phyloP scores from a whole-genome alignment of 208 protist genomes.

The Entamoeba moshkovskii region DNA sequence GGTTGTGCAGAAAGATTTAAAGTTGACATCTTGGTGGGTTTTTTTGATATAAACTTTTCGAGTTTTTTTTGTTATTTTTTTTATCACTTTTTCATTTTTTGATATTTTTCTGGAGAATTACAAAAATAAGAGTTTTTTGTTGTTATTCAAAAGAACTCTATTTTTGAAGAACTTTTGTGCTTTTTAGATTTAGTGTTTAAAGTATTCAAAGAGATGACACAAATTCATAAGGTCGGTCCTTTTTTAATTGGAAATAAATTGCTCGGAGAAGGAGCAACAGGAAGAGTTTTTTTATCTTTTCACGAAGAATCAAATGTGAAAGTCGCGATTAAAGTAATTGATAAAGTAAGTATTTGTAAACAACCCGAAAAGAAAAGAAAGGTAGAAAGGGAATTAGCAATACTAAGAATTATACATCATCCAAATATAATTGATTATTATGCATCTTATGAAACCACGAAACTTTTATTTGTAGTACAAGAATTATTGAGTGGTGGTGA shows the following conservation, averaged over 20 bases:
- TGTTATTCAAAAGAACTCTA: no score
- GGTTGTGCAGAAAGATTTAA: background rate
- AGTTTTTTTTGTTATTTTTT: background rate
- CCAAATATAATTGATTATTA: background rate
- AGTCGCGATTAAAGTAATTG: background rate
- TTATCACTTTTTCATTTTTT: no score
- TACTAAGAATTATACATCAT: background rate
- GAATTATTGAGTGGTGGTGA: background rate
- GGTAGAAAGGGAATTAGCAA: background rate
- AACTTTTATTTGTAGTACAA: background rate
- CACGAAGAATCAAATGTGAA: background rate
- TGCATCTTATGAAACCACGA: background rate
- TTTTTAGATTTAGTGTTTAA: no score
- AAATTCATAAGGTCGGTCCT: background rate
- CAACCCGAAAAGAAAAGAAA: background rate
- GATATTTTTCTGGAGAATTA: no score
- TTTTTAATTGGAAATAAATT: background rate
- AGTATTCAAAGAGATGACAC: background rate
- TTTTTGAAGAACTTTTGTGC: no score
- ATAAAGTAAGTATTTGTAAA: background rate
- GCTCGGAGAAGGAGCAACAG: background rate
- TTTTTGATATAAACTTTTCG: no score
- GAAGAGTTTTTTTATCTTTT: background rate
- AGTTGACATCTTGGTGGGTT: background rate
- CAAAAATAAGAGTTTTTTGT: no score